These are phyloP conservation scores for Pseudoturritis turrita DNA, from an alignment of 345 rosid species.

Conservation along the genomic window DNA sequence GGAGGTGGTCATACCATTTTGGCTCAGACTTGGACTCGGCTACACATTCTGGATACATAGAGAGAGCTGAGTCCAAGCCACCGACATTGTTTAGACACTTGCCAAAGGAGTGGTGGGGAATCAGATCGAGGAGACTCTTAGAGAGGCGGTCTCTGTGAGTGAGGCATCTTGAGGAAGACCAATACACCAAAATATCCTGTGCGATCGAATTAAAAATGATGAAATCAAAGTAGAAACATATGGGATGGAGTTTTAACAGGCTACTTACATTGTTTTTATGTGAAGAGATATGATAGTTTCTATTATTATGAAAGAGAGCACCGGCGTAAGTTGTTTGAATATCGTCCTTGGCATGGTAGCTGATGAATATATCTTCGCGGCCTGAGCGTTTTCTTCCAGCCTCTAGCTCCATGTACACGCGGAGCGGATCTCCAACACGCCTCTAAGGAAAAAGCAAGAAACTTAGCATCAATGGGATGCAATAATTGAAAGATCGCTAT, in stretches of 20 bases:
- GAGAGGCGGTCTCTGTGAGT: constrained; percentile 67
- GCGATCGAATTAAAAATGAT: not conserved
- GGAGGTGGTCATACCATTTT: constrained; percentile 92
- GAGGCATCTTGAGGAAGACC: constrained; percentile 96
- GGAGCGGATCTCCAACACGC: constrained; percentile 73
- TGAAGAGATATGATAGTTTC: constrained; percentile 71
- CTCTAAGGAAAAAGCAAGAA: constrained; percentile 43
- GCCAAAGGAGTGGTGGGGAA: constrained; percentile 90
- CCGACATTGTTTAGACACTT: constrained; percentile 92
- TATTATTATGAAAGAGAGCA: constrained; percentile 78
- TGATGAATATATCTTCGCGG: constrained; percentile 72
- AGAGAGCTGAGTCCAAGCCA: constrained; percentile 64
- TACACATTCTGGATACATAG: constrained; percentile 70
- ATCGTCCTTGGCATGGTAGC: constrained; percentile 89
- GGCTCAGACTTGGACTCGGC: constrained; percentile 37
- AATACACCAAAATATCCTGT: constrained; percentile 78
- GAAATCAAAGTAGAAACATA: not conserved
- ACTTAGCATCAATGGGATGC: not conserved
- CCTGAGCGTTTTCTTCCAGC: constrained; percentile 85
- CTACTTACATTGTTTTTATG: constrained; percentile 59
- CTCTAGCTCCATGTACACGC: constrained; percentile 94
- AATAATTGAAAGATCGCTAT: not conserved
- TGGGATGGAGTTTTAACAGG: not conserved
- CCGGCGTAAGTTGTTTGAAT: constrained; percentile 90
- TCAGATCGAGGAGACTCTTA: constrained; percentile 49